phyloP scores from a whole-genome alignment of 1,284 basidiomycete genomes.

The Trichosporon sp. region DNA sequence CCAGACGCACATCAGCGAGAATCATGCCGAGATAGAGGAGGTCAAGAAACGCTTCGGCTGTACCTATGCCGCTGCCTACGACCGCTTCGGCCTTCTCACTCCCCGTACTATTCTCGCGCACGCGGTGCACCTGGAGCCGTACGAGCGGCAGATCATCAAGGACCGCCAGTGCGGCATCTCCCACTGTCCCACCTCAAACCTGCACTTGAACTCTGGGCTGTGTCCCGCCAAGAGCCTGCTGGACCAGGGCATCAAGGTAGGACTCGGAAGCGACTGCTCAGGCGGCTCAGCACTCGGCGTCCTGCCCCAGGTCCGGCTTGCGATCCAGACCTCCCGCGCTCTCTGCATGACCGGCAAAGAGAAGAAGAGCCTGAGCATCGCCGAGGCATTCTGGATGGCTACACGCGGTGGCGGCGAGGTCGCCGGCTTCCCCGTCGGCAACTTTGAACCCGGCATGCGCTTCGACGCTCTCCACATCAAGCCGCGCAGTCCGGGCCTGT shows the following conservation, averaged over 20 bases:
- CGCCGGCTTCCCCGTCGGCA: conserved; percentile 68
- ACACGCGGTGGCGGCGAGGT: conserved; percentile 87
- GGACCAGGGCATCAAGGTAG: conserved; percentile 55
- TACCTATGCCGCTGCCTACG: conserved; percentile 75
- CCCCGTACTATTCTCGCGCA: conserved; percentile 83
- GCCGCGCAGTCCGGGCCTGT: conserved; percentile 56
- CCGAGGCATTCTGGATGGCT: conserved; percentile 80
- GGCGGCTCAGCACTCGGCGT: conserved; percentile 85
- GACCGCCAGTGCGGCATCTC: conserved; percentile 67
- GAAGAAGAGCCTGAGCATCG: conserved; percentile 54
- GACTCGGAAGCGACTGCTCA: conserved; percentile 83
- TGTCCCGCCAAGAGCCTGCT: conserved; percentile 61
- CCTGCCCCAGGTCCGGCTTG: conserved; percentile 72
- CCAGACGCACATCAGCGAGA: conserved; percentile 93
- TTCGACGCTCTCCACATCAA: conserved; percentile 82
- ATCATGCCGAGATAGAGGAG: conserved; percentile 64
- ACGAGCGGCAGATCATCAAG: conserved; percentile 70
- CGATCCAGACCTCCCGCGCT: conserved; percentile 75
- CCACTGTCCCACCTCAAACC: conserved; percentile 91
- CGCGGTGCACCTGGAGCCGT: conserved; percentile 62
- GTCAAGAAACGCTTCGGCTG: conserved; percentile 62
- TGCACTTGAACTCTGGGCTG: conserved; percentile 78
- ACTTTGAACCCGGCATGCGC: conserved; percentile 71
- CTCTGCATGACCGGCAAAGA: conserved; percentile 45
- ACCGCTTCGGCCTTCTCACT: conserved; percentile 67